Evolutionary conservation across 164 flowering plant species (phyloP).

Genomic region (Magnolia sinica): DNA sequence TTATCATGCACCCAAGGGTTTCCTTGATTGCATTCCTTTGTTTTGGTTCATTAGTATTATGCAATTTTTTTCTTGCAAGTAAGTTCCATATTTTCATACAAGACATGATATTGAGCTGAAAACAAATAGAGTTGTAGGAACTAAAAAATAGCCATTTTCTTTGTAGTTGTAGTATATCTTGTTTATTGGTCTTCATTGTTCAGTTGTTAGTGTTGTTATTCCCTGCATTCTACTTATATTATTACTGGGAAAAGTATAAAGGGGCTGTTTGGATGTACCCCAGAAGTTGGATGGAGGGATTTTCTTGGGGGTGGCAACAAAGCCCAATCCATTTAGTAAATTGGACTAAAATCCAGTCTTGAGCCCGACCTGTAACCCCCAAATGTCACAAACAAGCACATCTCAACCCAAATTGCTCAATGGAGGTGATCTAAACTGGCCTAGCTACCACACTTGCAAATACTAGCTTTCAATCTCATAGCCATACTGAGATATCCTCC

Average conservation of each 20-base stretch:
- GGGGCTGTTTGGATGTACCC: too few relatives aligned
- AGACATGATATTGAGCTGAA: background rate
- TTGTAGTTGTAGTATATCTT: background rate
- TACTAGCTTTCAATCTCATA: background rate
- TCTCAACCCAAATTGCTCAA: background rate
- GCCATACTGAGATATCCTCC: background rate
- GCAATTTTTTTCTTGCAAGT: too few relatives aligned
- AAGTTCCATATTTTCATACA: background rate
- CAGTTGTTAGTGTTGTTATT: too few relatives aligned
- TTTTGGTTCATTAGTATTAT: too few relatives aligned
- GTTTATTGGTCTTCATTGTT: too few relatives aligned
- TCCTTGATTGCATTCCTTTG: too few relatives aligned
- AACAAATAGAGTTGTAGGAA: background rate
- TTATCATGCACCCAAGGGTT: too few relatives aligned
- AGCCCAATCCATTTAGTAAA: too few relatives aligned
- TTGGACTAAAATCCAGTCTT: background rate
- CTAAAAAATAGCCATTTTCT: background rate
- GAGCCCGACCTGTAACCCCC: background rate
- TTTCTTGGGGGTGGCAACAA: background rate
- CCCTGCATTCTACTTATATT: too few relatives aligned
- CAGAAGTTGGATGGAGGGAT: too few relatives aligned
- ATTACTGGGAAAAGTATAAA: too few relatives aligned
- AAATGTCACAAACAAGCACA: too few relatives aligned
- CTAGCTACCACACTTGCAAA: background rate
- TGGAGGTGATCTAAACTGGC: background rate